These are phyloP conservation scores for Panus rudis DNA, from an alignment of 768 basidiomycete genomes.

Conservation along the genomic window DNA sequence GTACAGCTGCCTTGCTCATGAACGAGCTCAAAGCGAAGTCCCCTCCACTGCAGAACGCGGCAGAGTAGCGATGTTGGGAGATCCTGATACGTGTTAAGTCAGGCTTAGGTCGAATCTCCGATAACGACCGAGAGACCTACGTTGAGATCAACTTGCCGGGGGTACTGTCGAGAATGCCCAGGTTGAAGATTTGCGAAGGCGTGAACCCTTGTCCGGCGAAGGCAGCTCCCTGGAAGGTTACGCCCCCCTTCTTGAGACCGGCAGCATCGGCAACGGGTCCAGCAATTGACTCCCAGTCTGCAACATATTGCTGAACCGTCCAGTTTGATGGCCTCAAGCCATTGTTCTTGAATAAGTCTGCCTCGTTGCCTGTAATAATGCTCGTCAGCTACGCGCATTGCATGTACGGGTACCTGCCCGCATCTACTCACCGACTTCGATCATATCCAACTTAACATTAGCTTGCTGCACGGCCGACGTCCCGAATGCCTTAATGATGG, in stretches of 20 bases:
- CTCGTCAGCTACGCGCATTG: neutral
- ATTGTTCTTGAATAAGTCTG: slow-evolving; percentile 27
- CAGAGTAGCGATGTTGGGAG: slow-evolving; percentile 48
- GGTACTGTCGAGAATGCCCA: slow-evolving; percentile 40
- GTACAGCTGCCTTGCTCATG: slow-evolving; percentile 56
- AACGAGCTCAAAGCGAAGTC: slow-evolving; percentile 51
- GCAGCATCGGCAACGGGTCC: slow-evolving; percentile 17
- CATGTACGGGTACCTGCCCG: neutral
- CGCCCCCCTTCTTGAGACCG: slow-evolving; percentile 12
- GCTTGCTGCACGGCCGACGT: slow-evolving; percentile 15
- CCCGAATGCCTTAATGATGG: slow-evolving; percentile 24
- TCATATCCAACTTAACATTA: slow-evolving; percentile 22
- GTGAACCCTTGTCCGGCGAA: slow-evolving; percentile 38
- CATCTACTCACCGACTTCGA: slow-evolving; percentile 22
- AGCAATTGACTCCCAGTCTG: slow-evolving; percentile 22
- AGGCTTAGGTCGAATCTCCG: too few species aligned
- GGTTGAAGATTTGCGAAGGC: slow-evolving; percentile 49
- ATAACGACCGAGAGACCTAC: too few species aligned
- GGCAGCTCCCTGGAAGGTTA: slow-evolving; percentile 19
- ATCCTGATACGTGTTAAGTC: too few species aligned
- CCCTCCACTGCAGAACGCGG: slow-evolving; percentile 53
- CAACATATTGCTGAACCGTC: slow-evolving; percentile 23
- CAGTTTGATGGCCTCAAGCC: slow-evolving; percentile 20
- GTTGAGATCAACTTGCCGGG: slow-evolving; percentile 47
- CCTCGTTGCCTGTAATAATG: slow-evolving; percentile 23